A percentile compares a stretch with the other conserved stretches of the same genome.
These are phyloP conservation scores for Orbilia blumenaviensis DNA, from an alignment of 2,329 filamentous ascomycete genomes.

Conservation along the genomic window DNA sequence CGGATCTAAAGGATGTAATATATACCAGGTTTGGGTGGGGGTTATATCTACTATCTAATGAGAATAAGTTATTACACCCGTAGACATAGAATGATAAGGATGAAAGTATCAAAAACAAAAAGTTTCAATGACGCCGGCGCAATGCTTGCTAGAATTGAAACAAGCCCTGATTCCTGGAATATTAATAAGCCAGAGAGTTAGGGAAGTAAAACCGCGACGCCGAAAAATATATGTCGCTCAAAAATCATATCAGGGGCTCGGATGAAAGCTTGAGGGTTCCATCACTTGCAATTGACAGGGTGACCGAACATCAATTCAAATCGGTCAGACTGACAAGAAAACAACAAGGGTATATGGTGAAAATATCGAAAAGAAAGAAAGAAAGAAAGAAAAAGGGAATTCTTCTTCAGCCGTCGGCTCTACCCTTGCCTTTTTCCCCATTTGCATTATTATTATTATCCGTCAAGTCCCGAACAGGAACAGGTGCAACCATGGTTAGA, in stretches of 20 bases:
- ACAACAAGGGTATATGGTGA: neutral
- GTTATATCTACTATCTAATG: neutral
- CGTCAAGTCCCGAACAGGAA: neutral
- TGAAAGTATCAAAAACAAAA: too few species aligned
- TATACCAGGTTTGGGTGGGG: too few species aligned
- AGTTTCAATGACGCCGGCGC: slow-evolving; percentile 8
- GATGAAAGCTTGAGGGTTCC: neutral
- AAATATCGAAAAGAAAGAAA: neutral
- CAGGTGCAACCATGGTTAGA: neutral
- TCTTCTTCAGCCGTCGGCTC: neutral
- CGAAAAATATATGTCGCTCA: neutral
- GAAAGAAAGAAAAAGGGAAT: neutral
- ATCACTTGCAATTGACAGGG: too few species aligned
- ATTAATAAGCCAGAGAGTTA: neutral
- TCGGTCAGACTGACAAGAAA: neutral
- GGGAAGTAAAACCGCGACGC: neutral
- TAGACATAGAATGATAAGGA: neutral
- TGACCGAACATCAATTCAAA: neutral
- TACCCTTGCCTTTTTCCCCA: slow-evolving; percentile 17
- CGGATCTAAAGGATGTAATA: slow-evolving; percentile 1
- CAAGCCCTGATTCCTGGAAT: neutral
- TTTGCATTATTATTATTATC: neutral
- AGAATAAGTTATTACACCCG: too few species aligned
- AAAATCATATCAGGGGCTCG: neutral
- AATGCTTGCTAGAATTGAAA: neutral